Base-by-base conservation (phyloP, 176 grass and related monocot genomes). In the Bothriochloa decipiens region DNA sequence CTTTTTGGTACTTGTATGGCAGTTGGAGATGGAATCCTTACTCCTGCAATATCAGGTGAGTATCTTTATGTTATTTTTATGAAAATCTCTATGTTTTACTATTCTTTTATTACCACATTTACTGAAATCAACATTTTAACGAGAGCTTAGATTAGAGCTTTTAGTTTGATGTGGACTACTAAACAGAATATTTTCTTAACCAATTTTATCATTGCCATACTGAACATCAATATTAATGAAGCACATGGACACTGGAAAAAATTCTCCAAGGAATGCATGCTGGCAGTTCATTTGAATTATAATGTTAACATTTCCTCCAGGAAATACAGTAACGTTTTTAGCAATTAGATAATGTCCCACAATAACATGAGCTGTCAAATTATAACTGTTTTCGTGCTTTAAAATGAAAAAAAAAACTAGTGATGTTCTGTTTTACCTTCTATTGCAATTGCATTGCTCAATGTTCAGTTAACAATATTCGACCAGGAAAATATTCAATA, bases 21-120 rank as follows among this genome's bases (percentile, higher is more conserved):
- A 20, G 87, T 97, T 87, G 94, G 94, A 76, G 94, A 97, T 85
- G 90, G 94, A 70, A 89, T 97, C 55, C 91, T 97, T 63, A 97
- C 92, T 64, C 94, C 92, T 81, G 90, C 92, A 14, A 94, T 97
- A 86, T 97, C 94, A 89, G 92, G 94, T 92, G n/a, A 39, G 8
- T 25, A 33, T 8, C 5, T 68, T 0, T 55, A 70, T 89, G n/a
- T 68, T 49, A 50, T 71, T 14, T 71, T 37, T 71, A 25, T 7
- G 41, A 43, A 71, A 71, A 49, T 5, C 1, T 68, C 1, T 45
- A 71, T 72, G 13, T 60, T 81, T 49, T 68, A 65, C 42, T 10
- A 27, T 63, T 12, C 11, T 29, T 47, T 40, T 89, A 69, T 11
- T 75, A 65, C 40, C 26, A 86, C 3, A 72, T 65, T 65, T 80